Conservation (phyloP, 1,284 basidiomycete species). For the Ceratobasidium sp. region DNA sequence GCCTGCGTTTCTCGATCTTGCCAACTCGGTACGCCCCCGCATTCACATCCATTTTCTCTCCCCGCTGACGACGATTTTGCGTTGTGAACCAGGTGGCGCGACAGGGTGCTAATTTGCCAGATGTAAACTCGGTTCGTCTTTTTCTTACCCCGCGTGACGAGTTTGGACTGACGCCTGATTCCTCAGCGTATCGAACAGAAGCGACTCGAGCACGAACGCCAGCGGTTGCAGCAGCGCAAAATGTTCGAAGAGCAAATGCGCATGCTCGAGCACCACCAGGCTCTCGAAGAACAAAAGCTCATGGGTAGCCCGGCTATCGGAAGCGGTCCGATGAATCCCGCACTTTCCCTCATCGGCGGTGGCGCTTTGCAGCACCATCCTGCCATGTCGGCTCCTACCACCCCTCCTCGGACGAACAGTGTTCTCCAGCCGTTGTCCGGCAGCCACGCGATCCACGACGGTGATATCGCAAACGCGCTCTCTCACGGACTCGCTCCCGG, state of each 20-base stretch:
- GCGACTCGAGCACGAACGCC: conserved; percentile 86
- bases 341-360: conserved; percentile 34
- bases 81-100: conserved; percentile 66
- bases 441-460: conserved; percentile 5
- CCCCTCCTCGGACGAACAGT: conserved; percentile 66
- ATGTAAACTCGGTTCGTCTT: conserved; percentile 74
- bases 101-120: conserved; percentile 81
- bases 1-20: conserved; percentile 86
- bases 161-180: conserved; percentile 11
- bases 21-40: conserved; percentile 74
- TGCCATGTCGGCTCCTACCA: conserved; percentile 82
- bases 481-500: conserved; percentile 33
- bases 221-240: conserved; percentile 83
- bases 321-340: conserved; percentile 11
- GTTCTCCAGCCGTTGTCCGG: conserved; percentile 8
- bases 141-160: not conserved
- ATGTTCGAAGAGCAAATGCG: conserved; percentile 95
- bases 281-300: conserved; percentile 70
- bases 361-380: conserved; percentile 61
- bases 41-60: conserved; percentile 43
- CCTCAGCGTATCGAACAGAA: conserved; percentile 89
- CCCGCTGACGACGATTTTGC: conserved; percentile 33
- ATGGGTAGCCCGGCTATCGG: conserved; percentile 52
- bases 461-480: conserved; percentile 13
- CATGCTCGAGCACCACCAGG: conserved; percentile 88